A percentile compares a stretch with the other conserved stretches of the same genome.
Conservation (phyloP, 371 early-diverging fungal species). For the Choanephora cucurbitarum region DNA sequence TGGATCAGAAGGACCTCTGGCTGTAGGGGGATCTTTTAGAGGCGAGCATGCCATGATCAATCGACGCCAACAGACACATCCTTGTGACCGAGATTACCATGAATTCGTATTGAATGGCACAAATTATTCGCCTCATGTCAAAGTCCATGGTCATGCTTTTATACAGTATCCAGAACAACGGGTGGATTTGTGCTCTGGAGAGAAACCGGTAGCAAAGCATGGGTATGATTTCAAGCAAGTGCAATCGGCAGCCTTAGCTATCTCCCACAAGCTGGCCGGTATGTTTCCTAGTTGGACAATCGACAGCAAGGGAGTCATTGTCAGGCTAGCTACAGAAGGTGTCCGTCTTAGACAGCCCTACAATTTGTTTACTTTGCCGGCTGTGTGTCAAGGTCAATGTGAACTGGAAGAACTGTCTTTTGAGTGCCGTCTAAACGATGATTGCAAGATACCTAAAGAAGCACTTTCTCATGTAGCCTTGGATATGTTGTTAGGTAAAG, state of each 20-base stretch:
- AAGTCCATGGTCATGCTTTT: background rate
- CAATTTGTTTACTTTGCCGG: constrained; percentile 14
- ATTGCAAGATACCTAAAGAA: constrained; percentile 10
- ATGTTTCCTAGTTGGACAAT: constrained; percentile 21
- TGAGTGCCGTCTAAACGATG: background rate
- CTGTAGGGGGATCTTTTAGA: constrained; percentile 14
- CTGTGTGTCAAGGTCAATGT: background rate
- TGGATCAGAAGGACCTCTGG: constrained; percentile 13
- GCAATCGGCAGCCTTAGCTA: background rate
- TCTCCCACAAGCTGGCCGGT: constrained; percentile 10
- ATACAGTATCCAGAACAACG: background rate
- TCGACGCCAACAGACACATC: background rate
- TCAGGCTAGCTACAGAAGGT: constrained; percentile 12
- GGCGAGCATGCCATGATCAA: constrained; percentile 13
- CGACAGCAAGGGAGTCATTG: constrained; percentile 8
- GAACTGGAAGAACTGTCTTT: constrained; percentile 8
- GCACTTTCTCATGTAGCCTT: constrained; percentile 7
- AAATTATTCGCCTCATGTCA: background rate
- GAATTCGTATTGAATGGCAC: constrained; percentile 13
- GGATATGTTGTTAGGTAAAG: constrained; percentile 11
- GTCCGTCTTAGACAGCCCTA: constrained; percentile 9
- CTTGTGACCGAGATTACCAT: constrained; percentile 1
- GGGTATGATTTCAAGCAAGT: constrained; percentile 4
- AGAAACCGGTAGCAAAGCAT: background rate
- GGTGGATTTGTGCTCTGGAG: background rate